Base-by-base conservation (phyloP, 2,329 filamentous ascomycete genomes). In the Aspergillus calidoustus region DNA sequence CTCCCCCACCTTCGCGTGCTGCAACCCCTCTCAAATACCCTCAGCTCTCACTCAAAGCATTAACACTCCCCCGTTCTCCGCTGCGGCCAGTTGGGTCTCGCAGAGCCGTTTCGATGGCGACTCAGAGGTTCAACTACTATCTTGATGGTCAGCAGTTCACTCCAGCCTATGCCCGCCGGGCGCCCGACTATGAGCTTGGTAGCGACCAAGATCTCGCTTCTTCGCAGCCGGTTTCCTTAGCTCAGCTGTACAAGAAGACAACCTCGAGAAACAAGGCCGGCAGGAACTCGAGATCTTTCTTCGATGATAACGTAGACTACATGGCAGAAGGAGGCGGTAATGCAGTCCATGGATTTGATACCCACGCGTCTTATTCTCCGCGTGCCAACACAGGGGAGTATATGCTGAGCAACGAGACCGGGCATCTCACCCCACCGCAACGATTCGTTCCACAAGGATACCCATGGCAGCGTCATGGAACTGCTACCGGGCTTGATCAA, bases 211-310 rank as follows among this genome's bases (percentile, higher is more conserved):
- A 69, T 1, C 61, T 72, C 15, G 63, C 67, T 7, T 72, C 69
- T 5, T 71, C 70, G 30, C 66, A 66, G 17, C 68, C 69, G 2
- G 56, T 72, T n/a, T 65, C 68, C 49, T 50, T 72, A 38, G 65
- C 66, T 17, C 62, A 71, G 15, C 52, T 71, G 17, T 64, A 62
- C 46, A 64, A 38, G 13, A 68, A 60, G 52, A 56, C 62, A 13
- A 60, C 59, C 47, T 64, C 67, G 22, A 61, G 63, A 28, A 67
- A 66, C 41, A 70, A 66, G 64, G 66, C 60, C 7, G 58, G 58
- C 6, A 73, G 64, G 52, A 49, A 57, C 15, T 64, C 58, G 62
- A 72, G 65, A 54, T 59, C 60, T 6, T 55, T 67, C n/a, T 59
- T 49, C 15, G 41, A 60, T 28, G 61, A 60, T 2, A 62, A 43